Evolutionary conservation across 371 early-diverging fungal genomes (phyloP), one percentile per base, ranked within the genome.

Genomic region (Umbelopsis sp.): DNA sequence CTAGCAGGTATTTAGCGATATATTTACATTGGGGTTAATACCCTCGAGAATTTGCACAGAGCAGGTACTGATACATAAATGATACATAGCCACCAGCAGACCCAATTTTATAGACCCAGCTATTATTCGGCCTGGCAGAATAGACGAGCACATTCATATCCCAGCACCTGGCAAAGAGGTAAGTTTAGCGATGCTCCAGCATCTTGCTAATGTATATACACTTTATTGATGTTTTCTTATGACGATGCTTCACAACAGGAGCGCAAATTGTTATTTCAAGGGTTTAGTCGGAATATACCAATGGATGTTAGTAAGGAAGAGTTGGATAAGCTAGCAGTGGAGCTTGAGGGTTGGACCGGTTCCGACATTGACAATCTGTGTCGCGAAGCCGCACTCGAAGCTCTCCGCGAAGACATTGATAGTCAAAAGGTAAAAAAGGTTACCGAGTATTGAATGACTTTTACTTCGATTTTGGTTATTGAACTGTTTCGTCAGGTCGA

Each of bases 141-240:
- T 99, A 63, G 99, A 99, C 81, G 99, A 99, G 77, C 94, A 98
- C 74, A 92, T 99, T 35, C 93, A 97, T 76, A 92, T 99, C 65
- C 92, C 97, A 37, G 84, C 96, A 57, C 99, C 99, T 16, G 93
- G 98, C 81, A 82, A 86, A 16, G 68, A 77, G 69, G 87, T 83
- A 75, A 20, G 51, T 9, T 12, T 22, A 29, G 24, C 29, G 44
- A 46, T 7, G 16, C 7, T 53, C 38, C 16, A n/a, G 35, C 57
- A 66, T 37, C 18, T 65, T 24, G 52, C 29, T 50, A 63, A 69
- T 51, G 3, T 29, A 48, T 45, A 57, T 44, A 44, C 12, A 29
- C 3, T 20, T 67, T 63, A n/a, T 66, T 52, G 41, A 41, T 41
- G 12, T 12, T 41, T 10, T 41, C 1, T 7, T 7, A 12, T 41